Evolutionary conservation across 495 filamentous ascomycete species (phyloP).

Genomic region (Podospora tetraspora): DNA sequence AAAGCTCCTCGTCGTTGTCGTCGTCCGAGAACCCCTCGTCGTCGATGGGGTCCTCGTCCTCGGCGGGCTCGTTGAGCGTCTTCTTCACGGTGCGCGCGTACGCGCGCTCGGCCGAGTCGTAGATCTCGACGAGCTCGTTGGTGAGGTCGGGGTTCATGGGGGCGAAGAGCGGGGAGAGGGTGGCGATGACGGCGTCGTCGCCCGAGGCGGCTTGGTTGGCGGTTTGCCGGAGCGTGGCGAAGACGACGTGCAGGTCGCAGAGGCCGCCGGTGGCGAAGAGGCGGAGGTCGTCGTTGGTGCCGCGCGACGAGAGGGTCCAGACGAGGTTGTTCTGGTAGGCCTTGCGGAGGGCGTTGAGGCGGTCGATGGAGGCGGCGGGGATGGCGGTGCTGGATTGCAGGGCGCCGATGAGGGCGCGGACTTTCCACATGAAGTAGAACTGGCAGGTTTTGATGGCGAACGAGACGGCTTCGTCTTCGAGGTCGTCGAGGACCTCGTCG

Average conservation of each 20-base stretch:
- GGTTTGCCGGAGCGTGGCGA: slow-evolving; percentile 59
- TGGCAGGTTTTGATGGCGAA: slow-evolving; percentile 66
- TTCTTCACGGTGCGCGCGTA: slow-evolving; percentile 65
- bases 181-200: slow-evolving; percentile 26
- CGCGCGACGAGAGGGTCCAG: slow-evolving; percentile 57
- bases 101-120: slow-evolving; percentile 64
- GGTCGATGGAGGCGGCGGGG: slow-evolving; percentile 46
- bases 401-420: slow-evolving; percentile 44
- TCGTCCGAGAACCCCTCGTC: slow-evolving; percentile 56
- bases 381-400: slow-evolving; percentile 43
- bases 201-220: slow-evolving; percentile 26
- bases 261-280: slow-evolving; percentile 66
- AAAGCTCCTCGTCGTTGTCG: slow-evolving; percentile 52
- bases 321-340: slow-evolving; percentile 57
- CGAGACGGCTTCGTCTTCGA: slow-evolving; percentile 70
- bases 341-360: slow-evolving; percentile 52
- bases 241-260: slow-evolving; percentile 76
- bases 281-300: slow-evolving; percentile 68
- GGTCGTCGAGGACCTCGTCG: slow-evolving; percentile 57
- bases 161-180: slow-evolving; percentile 57
- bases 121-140: slow-evolving; percentile 65
- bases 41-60: slow-evolving; percentile 60
- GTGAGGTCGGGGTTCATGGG: slow-evolving; percentile 53
- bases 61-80: slow-evolving; percentile 57
- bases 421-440: slow-evolving; percentile 96